These are phyloP conservation scores for Novymonas esmeraldas DNA, from an alignment of 208 protist genomes.

Conservation along the genomic window DNA sequence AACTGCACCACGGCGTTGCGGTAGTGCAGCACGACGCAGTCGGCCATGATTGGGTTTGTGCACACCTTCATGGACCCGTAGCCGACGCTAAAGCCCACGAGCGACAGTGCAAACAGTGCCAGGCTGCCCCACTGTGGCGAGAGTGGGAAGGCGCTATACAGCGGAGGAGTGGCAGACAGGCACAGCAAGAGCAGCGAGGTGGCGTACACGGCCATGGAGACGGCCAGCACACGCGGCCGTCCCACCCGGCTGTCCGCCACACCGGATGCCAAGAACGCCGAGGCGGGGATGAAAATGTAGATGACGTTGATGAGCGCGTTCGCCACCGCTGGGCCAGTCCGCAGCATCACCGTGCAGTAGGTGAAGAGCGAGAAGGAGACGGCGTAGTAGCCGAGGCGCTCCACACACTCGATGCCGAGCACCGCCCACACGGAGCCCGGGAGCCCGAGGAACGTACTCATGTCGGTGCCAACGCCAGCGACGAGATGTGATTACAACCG, in stretches of 20 bases:
- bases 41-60: conserved; percentile 74
- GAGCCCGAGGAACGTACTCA: conserved; percentile 36
- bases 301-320: conserved; percentile 60
- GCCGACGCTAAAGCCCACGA: conserved; percentile 40
- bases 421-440: conserved; percentile 44
- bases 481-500: not conserved
- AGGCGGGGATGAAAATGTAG: conserved; percentile 53
- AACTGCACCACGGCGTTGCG: conserved; percentile 1
- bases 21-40: conserved; percentile 46
- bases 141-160: conserved; percentile 50
- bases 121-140: conserved; percentile 12
- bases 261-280: conserved; percentile 54
- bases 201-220: conserved; percentile 36
- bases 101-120: conserved; percentile 33
- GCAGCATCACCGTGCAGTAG: conserved; percentile 64
- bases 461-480: too few relatives aligned
- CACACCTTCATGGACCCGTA: conserved; percentile 82
- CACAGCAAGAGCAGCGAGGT: conserved; percentile 38
- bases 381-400: conserved; percentile 70
- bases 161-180: conserved; percentile 44
- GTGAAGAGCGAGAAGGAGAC: conserved; percentile 71
- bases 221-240: conserved; percentile 36
- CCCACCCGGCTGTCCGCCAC: conserved; percentile 56
- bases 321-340: conserved; percentile 25
- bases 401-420: conserved; percentile 60